Conservation (phyloP, 1,139 yeast genomes). For the Suhomyces anneliseae region DNA sequence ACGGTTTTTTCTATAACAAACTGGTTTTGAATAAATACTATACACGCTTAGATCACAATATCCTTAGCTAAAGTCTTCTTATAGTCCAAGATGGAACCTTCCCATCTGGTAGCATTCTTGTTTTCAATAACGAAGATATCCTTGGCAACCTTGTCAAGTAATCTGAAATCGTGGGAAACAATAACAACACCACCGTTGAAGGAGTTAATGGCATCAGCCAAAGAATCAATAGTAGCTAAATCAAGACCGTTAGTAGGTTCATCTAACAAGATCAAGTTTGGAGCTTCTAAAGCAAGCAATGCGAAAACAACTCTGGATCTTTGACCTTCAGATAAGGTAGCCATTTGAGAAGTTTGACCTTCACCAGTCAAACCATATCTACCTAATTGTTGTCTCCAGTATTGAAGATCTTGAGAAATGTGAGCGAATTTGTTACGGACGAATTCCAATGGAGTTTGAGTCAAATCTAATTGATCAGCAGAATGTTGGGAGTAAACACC, state of each 20-base stretch:
- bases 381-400: constrained; percentile 98
- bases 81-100: constrained; percentile 85
- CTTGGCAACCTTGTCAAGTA: constrained; percentile 95
- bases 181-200: constrained; percentile 98
- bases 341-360: constrained; percentile 98
- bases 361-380: constrained; percentile 99
- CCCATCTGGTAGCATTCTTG: constrained; percentile 95
- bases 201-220: constrained; percentile 91
- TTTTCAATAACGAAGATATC: constrained; percentile 95
- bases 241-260: constrained; percentile 99
- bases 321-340: constrained; percentile 97
- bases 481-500: constrained; percentile 99
- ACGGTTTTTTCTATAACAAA: background rate
- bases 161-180: constrained; percentile 98
- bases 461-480: constrained; percentile 94
- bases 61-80: constrained; percentile 90
- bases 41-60: constrained; percentile 59
- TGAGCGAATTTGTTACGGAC: constrained; percentile 90
- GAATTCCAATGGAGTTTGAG: constrained; percentile 92
- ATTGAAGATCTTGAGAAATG: constrained; percentile 96
- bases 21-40: constrained; percentile 2
- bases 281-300: constrained; percentile 88
- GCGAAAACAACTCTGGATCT: constrained; percentile 99
- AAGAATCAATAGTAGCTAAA: constrained; percentile 95
- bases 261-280: constrained; percentile 91